Evolutionary conservation across 1,284 basidiomycete species (phyloP), one percentile per base, ranked within the genome.

Genomic region (Sporisorium exsertum): DNA sequence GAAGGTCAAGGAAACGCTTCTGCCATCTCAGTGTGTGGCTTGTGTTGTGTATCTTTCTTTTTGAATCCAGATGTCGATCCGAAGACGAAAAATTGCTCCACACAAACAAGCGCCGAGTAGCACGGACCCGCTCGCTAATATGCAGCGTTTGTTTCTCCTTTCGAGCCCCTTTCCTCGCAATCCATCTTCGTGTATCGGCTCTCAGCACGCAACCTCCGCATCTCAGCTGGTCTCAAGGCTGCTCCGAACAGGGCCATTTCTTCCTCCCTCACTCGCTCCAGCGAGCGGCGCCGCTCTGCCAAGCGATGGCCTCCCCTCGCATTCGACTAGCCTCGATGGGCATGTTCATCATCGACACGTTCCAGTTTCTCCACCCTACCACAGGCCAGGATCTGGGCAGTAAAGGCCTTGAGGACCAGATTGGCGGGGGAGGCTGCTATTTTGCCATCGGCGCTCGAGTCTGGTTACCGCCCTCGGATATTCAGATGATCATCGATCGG

Each of bases 391-490:
- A 72, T 52, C 59, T 72, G 12, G 72, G 72, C 37, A 74, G 74
- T 45, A 72, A 62, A 24, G 66, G 63, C 9, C 45, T 79, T 5
- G 50, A 58, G 42, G 55, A 78, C 53, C 70, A 95, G 92, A 94
- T 97, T 68, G 95, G 95, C 33, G 95, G 95, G 0, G 95, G 93
- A 7, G 95, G 95, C 0, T 92, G 88, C 9, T 87, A 87, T 61
- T 84, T 84, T 63, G 87, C 88, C 46, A 88, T 95, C 46, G 94
- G 93, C 5, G 91, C 92, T 24, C 89, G 94, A 40, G 90, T 95
- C 82, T 93, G 93, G 92, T 59, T 60, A 81, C 75, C 53, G 5
- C 55, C 61, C 3, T 37, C 47, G 29, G 35, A 43, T 29, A 18
- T 68, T 9, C 64, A 63, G 58, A 93, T 95, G 91, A 89, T 97